Percentiles rank a stretch among this genome's conserved stretches.
Evolutionary conservation across 1,139 yeast species (phyloP).

Genomic region (Debaryomycetaceae sp.): DNA sequence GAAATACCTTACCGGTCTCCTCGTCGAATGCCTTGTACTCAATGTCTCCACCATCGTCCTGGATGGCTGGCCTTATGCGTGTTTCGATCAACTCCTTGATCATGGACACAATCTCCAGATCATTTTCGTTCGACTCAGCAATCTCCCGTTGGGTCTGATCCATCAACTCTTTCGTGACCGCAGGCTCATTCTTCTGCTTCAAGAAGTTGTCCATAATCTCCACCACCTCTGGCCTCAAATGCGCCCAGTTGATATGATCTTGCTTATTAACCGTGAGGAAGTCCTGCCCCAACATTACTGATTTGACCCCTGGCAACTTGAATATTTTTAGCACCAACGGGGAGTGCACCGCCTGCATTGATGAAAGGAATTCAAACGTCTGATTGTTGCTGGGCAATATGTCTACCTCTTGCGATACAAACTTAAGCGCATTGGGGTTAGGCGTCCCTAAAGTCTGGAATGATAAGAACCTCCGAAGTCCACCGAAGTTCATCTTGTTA

Average conservation of each 20-base stretch:
- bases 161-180: constrained; percentile 46
- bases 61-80: constrained; percentile 61
- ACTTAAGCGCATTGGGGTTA: constrained; percentile 87
- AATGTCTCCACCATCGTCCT: constrained; percentile 82
- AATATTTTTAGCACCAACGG: constrained; percentile 81
- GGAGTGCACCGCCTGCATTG: constrained; percentile 70
- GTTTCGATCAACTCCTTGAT: constrained; percentile 60
- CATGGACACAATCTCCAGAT: constrained; percentile 52
- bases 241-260: constrained; percentile 46
- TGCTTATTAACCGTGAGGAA: constrained; percentile 47
- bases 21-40: constrained; percentile 70
- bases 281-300: constrained; percentile 81
- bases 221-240: constrained; percentile 43
- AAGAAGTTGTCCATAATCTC: constrained; percentile 38
- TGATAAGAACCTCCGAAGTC: constrained; percentile 22
- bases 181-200: constrained; percentile 40
- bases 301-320: constrained; percentile 77
- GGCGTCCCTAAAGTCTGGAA: constrained; percentile 66
- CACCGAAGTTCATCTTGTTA: neutral
- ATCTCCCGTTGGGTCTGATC: constrained; percentile 34
- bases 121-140: constrained; percentile 30
- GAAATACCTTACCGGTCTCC: constrained; percentile 64
- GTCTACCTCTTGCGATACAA: constrained; percentile 44
- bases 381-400: constrained; percentile 65
- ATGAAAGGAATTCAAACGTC: constrained; percentile 62